These are phyloP conservation scores for Butyriboletus loyo DNA, from an alignment of 768 basidiomycete species.

Conservation along the genomic window DNA sequence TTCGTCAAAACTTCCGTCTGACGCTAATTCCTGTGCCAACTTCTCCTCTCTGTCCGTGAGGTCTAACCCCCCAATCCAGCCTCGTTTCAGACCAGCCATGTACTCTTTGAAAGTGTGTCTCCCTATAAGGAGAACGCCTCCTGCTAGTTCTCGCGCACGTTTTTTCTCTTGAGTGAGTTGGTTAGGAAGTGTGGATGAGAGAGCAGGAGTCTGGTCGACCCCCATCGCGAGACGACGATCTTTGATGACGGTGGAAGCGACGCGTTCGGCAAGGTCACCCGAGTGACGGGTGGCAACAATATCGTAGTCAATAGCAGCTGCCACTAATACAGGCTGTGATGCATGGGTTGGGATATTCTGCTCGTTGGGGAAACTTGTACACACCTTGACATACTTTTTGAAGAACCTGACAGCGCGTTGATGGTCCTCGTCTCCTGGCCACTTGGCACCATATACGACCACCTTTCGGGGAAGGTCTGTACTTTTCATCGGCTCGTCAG, in stretches of 20 bases:
- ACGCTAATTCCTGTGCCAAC: constrained; percentile 62
- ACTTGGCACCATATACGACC: constrained; percentile 82
- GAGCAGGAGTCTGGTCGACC: constrained; percentile 48
- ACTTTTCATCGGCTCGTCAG: constrained; percentile 62
- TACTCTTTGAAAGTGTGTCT: constrained; percentile 94
- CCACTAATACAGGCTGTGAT: constrained; percentile 83
- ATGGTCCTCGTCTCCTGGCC: constrained; percentile 94
- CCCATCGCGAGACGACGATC: constrained; percentile 68
- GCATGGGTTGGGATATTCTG: constrained; percentile 1
- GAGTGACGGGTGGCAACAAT: constrained; percentile 77
- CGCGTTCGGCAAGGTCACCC: constrained; percentile 77
- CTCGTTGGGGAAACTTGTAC: constrained; percentile 24
- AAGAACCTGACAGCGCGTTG: constrained; percentile 85
- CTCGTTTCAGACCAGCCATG: constrained; percentile 78
- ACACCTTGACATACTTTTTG: constrained; percentile 95
- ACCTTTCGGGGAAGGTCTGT: constrained; percentile 74
- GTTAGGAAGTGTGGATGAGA: constrained; percentile 48
- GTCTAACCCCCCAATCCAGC: constrained; percentile 76
- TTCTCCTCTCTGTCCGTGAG: constrained; percentile 68
- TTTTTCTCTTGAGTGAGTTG: constrained; percentile 51
- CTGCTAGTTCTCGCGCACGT: constrained; percentile 62
- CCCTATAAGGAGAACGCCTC: constrained; percentile 83
- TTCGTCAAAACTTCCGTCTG: constrained; percentile 80
- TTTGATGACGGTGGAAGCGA: constrained; percentile 69
- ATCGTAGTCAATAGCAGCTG: constrained; percentile 91